phyloP scores from a whole-genome alignment of 305 asterid genomes.

The Euphrasia arctica region DNA sequence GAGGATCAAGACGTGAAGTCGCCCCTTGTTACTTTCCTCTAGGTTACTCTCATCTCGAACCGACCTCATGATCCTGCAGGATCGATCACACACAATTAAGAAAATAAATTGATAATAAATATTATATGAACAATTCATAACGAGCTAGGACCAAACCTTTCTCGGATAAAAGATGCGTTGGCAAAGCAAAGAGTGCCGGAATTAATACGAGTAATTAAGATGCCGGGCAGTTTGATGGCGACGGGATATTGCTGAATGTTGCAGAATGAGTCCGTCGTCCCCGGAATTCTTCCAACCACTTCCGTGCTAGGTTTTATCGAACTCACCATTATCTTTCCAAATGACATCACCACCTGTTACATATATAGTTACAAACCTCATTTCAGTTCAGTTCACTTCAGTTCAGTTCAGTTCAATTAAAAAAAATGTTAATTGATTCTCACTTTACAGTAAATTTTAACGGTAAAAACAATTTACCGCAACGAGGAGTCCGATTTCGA shows the following conservation, averaged over 20 bases:
- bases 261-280: constrained; percentile 60
- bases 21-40: constrained; percentile 37
- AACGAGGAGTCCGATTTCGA: constrained; percentile 71
- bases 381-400: too few species aligned
- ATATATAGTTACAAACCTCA: too few species aligned
- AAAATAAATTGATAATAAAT: not conserved
- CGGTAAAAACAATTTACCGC: constrained; percentile 43
- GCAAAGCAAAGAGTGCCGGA: constrained; percentile 74
- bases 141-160: constrained; percentile 38
- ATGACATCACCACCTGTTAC: constrained; percentile 58
- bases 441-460: too few species aligned
- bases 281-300: constrained; percentile 63
- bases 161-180: constrained; percentile 62
- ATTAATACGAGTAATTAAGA: constrained; percentile 49
- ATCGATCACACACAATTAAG: not conserved
- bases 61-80: constrained; percentile 44
- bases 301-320: constrained; percentile 67
- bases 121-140: too few species aligned
- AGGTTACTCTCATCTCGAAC: constrained; percentile 31
- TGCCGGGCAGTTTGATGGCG: constrained; percentile 49
- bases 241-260: constrained; percentile 50
- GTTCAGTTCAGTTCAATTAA: too few species aligned
- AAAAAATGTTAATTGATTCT: too few species aligned
- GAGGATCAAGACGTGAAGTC: constrained; percentile 43
- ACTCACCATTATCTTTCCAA: constrained; percentile 44